phyloP scores from a whole-genome alignment of 768 basidiomycete genomes.

The Tephrocybe sp. region DNA sequence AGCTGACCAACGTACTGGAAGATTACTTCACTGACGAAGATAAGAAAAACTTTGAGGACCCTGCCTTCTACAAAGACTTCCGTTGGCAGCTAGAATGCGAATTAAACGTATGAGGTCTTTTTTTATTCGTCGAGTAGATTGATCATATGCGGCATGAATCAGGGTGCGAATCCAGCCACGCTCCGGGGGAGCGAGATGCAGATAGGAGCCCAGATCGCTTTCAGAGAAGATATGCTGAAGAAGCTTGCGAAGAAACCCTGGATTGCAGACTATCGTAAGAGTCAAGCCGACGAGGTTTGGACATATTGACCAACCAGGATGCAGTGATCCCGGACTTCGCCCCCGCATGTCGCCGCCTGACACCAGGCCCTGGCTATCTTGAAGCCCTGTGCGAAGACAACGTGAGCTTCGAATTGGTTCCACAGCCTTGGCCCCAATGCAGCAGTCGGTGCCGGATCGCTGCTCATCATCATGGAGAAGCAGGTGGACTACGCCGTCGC shows the following conservation, averaged over 20 bases:
- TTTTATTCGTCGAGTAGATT: neutral
- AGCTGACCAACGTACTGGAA: constrained; percentile 17
- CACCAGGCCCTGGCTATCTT: constrained; percentile 66
- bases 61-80: constrained; percentile 45
- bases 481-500: constrained; percentile 56
- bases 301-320: neutral
- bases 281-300: neutral
- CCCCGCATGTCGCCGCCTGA: constrained; percentile 60
- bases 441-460: constrained; percentile 49
- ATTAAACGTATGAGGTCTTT: constrained; percentile 39
- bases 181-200: constrained; percentile 38
- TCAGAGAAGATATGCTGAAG: constrained; percentile 44
- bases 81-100: constrained; percentile 45
- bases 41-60: constrained; percentile 46
- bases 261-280: constrained; percentile 55
- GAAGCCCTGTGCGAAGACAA: constrained; percentile 64
- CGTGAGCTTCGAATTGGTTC: constrained; percentile 55
- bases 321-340: constrained; percentile 60
- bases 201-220: constrained; percentile 30
- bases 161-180: constrained; percentile 40
- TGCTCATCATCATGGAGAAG: constrained; percentile 53
- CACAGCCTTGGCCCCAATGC: constrained; percentile 55
- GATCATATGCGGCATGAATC: neutral
- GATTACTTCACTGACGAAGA: constrained; percentile 52
- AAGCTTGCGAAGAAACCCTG: constrained; percentile 55